Conservation (phyloP, 1,284 basidiomycete genomes). For the Rhodofomes roseus region DNA sequence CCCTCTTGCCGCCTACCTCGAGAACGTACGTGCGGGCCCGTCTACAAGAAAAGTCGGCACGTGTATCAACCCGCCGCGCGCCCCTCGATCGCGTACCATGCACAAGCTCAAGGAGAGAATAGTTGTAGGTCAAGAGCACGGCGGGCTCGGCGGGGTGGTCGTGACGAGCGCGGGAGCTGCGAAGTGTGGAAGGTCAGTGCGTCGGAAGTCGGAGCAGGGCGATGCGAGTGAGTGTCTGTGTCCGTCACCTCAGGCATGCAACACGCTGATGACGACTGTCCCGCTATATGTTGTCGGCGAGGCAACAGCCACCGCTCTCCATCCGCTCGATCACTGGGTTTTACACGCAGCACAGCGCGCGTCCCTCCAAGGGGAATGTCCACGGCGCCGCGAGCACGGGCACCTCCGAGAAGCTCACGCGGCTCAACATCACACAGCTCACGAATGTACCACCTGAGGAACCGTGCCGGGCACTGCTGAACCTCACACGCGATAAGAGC, state of each 20-base stretch:
- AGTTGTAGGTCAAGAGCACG: conserved; percentile 29
- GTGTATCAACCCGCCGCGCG: too few relatives aligned
- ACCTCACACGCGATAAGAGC: conserved; percentile 81
- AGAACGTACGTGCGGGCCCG: too few relatives aligned
- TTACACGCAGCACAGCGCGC: conserved; percentile 34
- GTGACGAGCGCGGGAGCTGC: conserved; percentile 70
- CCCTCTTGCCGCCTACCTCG: too few relatives aligned
- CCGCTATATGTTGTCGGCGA: conserved; percentile 78
- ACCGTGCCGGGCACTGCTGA: conserved; percentile 43
- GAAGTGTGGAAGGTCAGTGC: conserved; percentile 52
- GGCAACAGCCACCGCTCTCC: conserved; percentile 44
- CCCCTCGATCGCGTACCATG: too few relatives aligned
- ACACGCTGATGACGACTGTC: conserved; percentile 19
- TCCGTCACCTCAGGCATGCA: not conserved
- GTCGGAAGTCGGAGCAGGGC: not conserved
- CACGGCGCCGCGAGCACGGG: conserved; percentile 57
- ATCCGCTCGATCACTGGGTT: conserved; percentile 29
- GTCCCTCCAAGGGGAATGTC: conserved; percentile 29
- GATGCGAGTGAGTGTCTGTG: not conserved
- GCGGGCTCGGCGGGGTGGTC: conserved; percentile 53
- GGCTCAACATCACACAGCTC: conserved; percentile 53
- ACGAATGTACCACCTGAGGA: not conserved
- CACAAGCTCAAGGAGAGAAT: conserved; percentile 44
- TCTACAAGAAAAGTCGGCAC: too few relatives aligned
- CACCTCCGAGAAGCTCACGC: conserved; percentile 61